These are phyloP conservation scores for Phytophthora idaei DNA, from an alignment of 352 stramenopile species.

Conservation along the genomic window DNA sequence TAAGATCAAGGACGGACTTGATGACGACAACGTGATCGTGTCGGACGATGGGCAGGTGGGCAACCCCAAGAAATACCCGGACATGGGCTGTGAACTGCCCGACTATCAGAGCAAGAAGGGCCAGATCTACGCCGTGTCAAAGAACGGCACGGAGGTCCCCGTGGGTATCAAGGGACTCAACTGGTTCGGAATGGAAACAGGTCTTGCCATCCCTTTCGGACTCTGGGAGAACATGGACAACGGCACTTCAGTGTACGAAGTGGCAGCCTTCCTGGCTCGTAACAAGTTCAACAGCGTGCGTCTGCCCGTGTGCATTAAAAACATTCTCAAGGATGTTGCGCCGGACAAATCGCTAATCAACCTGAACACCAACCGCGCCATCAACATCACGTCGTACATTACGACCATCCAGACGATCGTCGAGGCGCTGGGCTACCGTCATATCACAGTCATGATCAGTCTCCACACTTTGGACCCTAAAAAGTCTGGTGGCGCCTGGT, in stretches of 20 bases:
- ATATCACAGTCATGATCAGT: constrained; percentile 76
- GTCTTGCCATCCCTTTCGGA: constrained; percentile 61
- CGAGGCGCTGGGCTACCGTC: constrained; percentile 59
- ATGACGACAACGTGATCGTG: constrained; percentile 38
- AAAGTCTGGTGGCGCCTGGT: constrained; percentile 61
- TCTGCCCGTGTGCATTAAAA: constrained; percentile 60
- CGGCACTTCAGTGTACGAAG: constrained; percentile 68
- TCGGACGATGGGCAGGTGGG: constrained; percentile 58
- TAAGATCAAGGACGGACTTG: constrained; percentile 53
- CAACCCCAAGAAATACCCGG: constrained; percentile 62
- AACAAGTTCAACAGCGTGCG: constrained; percentile 84
- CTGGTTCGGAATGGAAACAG: constrained; percentile 83
- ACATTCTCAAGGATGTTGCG: constrained; percentile 47
- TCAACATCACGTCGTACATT: constrained; percentile 74
- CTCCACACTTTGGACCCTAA: constrained; percentile 62
- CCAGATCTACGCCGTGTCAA: constrained; percentile 45
- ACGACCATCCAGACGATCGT: constrained; percentile 65
- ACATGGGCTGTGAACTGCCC: constrained; percentile 57
- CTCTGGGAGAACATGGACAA: constrained; percentile 77
- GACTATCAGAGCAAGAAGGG: constrained; percentile 73
- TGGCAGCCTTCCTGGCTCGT: constrained; percentile 59
- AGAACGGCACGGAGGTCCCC: constrained; percentile 61
- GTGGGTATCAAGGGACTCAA: constrained; percentile 72
- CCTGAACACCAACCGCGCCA: constrained; percentile 66
- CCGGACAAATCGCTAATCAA: constrained; percentile 66